Percentiles rank a stretch among this genome's conserved stretches.
phyloP scores from a whole-genome alignment of 306 rosid species.

The Cyamopsis tetragonoloba region DNA sequence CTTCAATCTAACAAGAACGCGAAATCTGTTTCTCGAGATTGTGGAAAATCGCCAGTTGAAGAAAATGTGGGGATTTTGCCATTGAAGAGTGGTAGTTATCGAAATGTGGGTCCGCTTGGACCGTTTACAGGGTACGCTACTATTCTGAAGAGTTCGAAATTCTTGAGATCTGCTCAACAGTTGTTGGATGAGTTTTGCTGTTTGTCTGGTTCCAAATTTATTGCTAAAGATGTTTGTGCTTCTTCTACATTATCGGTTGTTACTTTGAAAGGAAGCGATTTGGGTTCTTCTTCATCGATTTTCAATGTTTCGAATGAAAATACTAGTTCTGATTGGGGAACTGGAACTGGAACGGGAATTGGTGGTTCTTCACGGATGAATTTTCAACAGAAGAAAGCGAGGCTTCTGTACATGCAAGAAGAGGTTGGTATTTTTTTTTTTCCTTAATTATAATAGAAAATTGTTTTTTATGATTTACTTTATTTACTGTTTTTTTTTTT shows the following conservation, averaged over 20 bases:
- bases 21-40: slow-evolving; percentile 38
- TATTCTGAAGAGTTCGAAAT: slow-evolving; percentile 75
- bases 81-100: slow-evolving; percentile 22
- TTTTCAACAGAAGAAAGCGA: slow-evolving; percentile 73
- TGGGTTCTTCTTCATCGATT: slow-evolving; percentile 50
- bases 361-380: slow-evolving; percentile 47
- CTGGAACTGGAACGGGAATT: slow-evolving; percentile 44
- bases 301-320: slow-evolving; percentile 46
- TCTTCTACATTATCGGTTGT: too few species aligned
- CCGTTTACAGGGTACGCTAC: slow-evolving; percentile 96
- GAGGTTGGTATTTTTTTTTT: slow-evolving; percentile 59
- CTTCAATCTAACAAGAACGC: slow-evolving; percentile 24
- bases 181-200: slow-evolving; percentile 63
- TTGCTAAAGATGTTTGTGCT: slow-evolving; percentile 31
- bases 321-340: slow-evolving; percentile 40
- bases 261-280: too few species aligned
- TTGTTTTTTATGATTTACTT: background rate
- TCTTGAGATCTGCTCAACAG: slow-evolving; percentile 68
- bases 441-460: too few species aligned
- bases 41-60: slow-evolving; percentile 48
- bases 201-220: slow-evolving; percentile 20
- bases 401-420: slow-evolving; percentile 75
- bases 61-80: slow-evolving; percentile 46
- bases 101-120: slow-evolving; percentile 84
- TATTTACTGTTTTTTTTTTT: too few species aligned